These are phyloP conservation scores for Candida quercuum DNA, from an alignment of 805 yeast species.

Conservation along the genomic window DNA sequence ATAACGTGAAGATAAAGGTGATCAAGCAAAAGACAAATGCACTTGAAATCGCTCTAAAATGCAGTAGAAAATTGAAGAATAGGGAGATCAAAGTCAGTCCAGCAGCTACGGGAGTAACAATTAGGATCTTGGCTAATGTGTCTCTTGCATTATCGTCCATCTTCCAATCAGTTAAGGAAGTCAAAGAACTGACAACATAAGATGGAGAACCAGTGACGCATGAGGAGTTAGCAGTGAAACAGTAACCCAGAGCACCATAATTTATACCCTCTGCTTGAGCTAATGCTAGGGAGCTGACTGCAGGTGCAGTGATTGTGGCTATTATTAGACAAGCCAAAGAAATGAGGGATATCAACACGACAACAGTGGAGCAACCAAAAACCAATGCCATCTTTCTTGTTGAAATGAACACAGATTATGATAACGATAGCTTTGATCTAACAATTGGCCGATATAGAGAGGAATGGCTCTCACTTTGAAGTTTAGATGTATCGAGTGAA, in stretches of 20 bases:
- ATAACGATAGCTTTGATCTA: too few relatives aligned
- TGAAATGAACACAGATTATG: too few relatives aligned
- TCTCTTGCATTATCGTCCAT: slow-evolving; percentile 41
- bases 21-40: slow-evolving; percentile 31
- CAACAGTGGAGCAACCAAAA: slow-evolving; percentile 34
- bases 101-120: slow-evolving; percentile 63
- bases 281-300: slow-evolving; percentile 40
- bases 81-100: slow-evolving; percentile 50
- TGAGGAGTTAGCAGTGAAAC: slow-evolving; percentile 27
- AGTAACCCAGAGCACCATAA: slow-evolving; percentile 69
- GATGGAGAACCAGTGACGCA: slow-evolving; percentile 45
- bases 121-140: slow-evolving; percentile 46
- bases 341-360: slow-evolving; percentile 42
- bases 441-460: too few relatives aligned
- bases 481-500: too few relatives aligned
- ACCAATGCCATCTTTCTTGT: slow-evolving; percentile 22
- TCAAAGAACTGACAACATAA: slow-evolving; percentile 25
- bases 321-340: slow-evolving; percentile 60
- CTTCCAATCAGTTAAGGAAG: slow-evolving; percentile 40
- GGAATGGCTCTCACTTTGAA: too few relatives aligned
- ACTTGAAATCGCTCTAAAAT: slow-evolving; percentile 22
- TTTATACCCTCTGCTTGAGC: slow-evolving; percentile 39
- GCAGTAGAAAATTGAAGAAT: slow-evolving; percentile 31
- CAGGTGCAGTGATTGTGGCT: slow-evolving; percentile 60
- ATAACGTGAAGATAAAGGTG: slow-evolving; percentile 37